Base-by-base conservation (phyloP, 805 yeast genomes). In the Lachancea cidri region DNA sequence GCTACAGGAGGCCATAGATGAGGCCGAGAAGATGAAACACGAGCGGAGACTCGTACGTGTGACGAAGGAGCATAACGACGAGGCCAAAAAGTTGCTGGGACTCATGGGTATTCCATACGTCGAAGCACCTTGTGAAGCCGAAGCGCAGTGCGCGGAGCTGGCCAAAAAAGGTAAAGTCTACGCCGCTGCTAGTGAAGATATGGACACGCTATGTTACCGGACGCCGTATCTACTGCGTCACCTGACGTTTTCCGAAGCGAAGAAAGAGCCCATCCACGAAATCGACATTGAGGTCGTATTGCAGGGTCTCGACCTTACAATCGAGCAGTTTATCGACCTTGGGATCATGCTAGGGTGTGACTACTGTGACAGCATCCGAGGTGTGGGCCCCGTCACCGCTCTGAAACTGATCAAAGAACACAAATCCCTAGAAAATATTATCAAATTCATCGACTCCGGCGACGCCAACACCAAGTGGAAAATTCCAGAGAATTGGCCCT, bases 171-270 rank as follows among this genome's bases (percentile, higher is more conserved):
- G 96, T 2, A 88, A 87, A 57, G 98, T 91, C 0, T 93, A 81
- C 59, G 98, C 95, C 6, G 96, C 98, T 2, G 98, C 97, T 1
- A 84, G 95, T 4, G 98, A 93, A 62, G 98, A 93, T 77, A 93
- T 93, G 98, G 98, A 93, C 65, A 93, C 98, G 1, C 63, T 93
- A 42, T 93, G 98, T 57, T 93, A 91, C 59, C 81, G 79, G 42
- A 86, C 98, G 2, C 93, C 95, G 4, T 79, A 67, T 45, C 66
- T 93, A 40, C 70, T 93, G 46, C 76, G 98, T 50, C 95, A 93
- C 60, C 72, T 93, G 62, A 93, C 98, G 0, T 93, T 89, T 50
- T 80, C 97, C 1, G 98, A 93, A 58, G 91, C 95, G 20, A 76
- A 95, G 54, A 93, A 93, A 62, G 77, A 86, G 62, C 97, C 97